Evolutionary conservation across 208 protist species (phyloP), one percentile per base, ranked within the genome.

Genomic region (Acanthamoeba sp.): DNA sequence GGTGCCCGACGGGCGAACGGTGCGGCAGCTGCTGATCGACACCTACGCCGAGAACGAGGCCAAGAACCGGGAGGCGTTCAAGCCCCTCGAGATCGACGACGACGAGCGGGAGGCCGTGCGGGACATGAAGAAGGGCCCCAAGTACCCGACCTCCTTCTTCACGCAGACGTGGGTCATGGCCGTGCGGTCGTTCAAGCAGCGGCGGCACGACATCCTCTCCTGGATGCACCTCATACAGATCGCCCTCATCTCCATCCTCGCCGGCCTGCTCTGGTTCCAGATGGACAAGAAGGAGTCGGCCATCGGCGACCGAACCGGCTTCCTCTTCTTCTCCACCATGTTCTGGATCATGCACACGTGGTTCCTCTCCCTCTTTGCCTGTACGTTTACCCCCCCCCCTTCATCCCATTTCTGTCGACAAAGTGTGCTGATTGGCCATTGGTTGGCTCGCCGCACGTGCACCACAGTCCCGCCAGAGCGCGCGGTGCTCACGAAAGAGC

Each of bases 241-340:
- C 64, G 36, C 94, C n/a, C n/a, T n/a, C n/a, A n/a, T n/a, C n/a
- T n/a, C n/a, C 27, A 24, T 96, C 29, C 76, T 96, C 10, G 36
- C 89, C 16, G 94, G 91, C 20, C 18, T 96, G 20, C 71, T 96
- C n/a, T 96, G 95, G 95, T 96, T 94, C 36, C 93, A 95, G 18
- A 94, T 96, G 45, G 62, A 55, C 45, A 71, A 93, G 24, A 62
- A 57, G 14, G 95, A 73, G 64, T 10, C 22, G 1, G 27, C 64
- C 29, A 5, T 73, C 9, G 64, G 64, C 64, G 64, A 73, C 18
- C 2, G 64, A 4, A 73, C 64, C 10, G 64, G 64, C 38, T 92
- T 93, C 29, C 18, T 95, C 45, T 96, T 96, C 80, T 96, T 96
- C 59, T 52, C 66, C 12, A 73, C 55, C 32, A 92, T 96, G 45